Conservation (phyloP, 2,329 filamentous ascomycete species). For the Fusarium redolens region DNA sequence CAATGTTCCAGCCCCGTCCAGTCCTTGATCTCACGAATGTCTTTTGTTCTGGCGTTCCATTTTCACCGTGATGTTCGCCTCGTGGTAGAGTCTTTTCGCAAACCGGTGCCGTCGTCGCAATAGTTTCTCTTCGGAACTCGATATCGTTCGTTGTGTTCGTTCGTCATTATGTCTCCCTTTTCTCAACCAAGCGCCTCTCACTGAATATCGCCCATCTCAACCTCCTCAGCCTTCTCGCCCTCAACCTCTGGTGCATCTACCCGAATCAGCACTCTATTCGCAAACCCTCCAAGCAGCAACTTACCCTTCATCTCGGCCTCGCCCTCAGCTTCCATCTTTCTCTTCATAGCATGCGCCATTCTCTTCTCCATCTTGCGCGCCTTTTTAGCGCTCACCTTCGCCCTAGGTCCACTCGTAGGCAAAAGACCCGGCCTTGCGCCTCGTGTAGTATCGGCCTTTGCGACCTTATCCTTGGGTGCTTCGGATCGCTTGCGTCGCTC, state of each 20-base stretch:
- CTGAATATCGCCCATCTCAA: slow-evolving; percentile 45
- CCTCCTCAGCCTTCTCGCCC: slow-evolving; percentile 39
- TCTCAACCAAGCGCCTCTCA: neutral
- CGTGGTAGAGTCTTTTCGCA: neutral
- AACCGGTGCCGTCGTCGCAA: neutral
- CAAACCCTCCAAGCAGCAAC: slow-evolving; percentile 15
- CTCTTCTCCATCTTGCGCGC: slow-evolving; percentile 66
- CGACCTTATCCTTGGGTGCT: slow-evolving; percentile 53
- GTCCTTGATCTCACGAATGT: neutral
- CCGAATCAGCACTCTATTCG: neutral
- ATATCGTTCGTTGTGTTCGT: neutral
- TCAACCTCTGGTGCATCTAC: slow-evolving; percentile 41
- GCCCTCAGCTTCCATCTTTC: slow-evolving; percentile 62
- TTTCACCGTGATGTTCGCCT: neutral
- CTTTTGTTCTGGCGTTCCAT: neutral
- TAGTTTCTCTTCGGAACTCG: neutral
- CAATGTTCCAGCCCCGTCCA: neutral
- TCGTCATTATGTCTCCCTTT: neutral
- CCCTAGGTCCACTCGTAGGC: slow-evolving; percentile 66
- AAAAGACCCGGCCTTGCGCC: slow-evolving; percentile 65
- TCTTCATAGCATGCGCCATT: slow-evolving; percentile 62
- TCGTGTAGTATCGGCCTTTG: slow-evolving; percentile 57
- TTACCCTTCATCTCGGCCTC: slow-evolving; percentile 62
- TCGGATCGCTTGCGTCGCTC: slow-evolving; percentile 55
- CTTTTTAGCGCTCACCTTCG: slow-evolving; percentile 65